Base-by-base conservation (phyloP, 768 basidiomycete genomes). In the Psilocybe tampanensis region DNA sequence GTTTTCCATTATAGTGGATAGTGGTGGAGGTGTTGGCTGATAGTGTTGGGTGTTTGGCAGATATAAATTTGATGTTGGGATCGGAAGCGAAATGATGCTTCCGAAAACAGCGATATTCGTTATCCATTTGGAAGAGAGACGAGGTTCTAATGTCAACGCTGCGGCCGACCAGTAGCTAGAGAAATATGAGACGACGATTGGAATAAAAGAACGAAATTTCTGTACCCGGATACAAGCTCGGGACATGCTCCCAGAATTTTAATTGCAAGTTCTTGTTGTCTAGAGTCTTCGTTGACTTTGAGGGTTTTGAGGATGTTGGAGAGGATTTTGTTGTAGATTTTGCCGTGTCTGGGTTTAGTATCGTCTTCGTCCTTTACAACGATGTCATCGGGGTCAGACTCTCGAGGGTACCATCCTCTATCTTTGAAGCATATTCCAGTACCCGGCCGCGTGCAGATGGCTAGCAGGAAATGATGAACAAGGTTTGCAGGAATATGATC, bases 61-160 rank as follows among this genome's bases (percentile, higher is more conserved):
- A 56, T 84, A 72, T 67, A 95, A 94, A 0, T 83, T 82, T 0
- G 75, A 63, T 0, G 75, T 62, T 0, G 95, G 93, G 1, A 94
- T 73, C 0, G 91, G 85, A 0, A 94, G 80, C 0, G 90, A 88
- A 49, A 97, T 79, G 52, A 98, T 81, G 8, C 80, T 79, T 2
- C 89, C 92, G 39, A 92, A 84, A 66, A 95, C 90, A 4, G 92
- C 78, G 61, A 97, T 86, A 56, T 94, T 96, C 0, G 89, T 84
- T 29, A 98, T 86, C 95, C 96, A 98, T 66, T 88, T 89, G 0
- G 90, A 90, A 0, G 92, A 91, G 5, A 95, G 80, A 2, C 94
- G 86, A 0, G 94, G 93, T 64, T 96, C 94, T 4, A 95, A 78
- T 0, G 91, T 89, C 32, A 93, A 72, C 2, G 80, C 80, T 3